A percentile compares a stretch with the other conserved stretches of the same genome.
These are phyloP conservation scores for Centaurea solstitialis DNA, from an alignment of 129 eudicot species.

Conservation along the genomic window DNA sequence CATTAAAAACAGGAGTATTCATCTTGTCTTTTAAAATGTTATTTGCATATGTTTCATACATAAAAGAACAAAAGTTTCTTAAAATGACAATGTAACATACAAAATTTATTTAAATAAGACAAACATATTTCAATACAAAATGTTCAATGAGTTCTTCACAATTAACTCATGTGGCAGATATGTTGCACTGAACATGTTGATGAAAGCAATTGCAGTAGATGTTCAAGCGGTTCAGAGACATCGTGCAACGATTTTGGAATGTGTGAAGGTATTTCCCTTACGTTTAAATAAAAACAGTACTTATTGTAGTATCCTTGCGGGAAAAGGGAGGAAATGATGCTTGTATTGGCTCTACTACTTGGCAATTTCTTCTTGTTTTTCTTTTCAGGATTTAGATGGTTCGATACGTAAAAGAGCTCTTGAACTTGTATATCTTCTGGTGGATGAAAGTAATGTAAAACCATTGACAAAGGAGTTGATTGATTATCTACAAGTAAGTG, in stretches of 20 bases:
- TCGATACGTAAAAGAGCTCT: conserved; percentile 99
- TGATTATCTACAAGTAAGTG: conserved; percentile 88
- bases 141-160: no score
- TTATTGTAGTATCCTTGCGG: background rate
- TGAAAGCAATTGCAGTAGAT: conserved; percentile 82
- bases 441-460: conserved; percentile 87
- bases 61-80: no score
- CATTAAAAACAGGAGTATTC: background rate
- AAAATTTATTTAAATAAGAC: no score
- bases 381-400: conserved; percentile 93
- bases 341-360: background rate
- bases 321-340: background rate
- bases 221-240: conserved; percentile 99
- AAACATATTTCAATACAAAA: no score
- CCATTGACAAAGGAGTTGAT: conserved; percentile 87
- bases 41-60: background rate
- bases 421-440: conserved; percentile 90
- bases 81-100: no score
- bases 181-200: conserved; percentile 97
- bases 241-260: conserved; percentile 91
- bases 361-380: background rate
- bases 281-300: background rate
- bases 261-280: conserved; percentile 77
- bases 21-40: background rate
- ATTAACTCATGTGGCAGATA: conserved; percentile 66